These are phyloP conservation scores for Lactifluus hygrophoroides DNA, from an alignment of 768 basidiomycete genomes.

Conservation along the genomic window DNA sequence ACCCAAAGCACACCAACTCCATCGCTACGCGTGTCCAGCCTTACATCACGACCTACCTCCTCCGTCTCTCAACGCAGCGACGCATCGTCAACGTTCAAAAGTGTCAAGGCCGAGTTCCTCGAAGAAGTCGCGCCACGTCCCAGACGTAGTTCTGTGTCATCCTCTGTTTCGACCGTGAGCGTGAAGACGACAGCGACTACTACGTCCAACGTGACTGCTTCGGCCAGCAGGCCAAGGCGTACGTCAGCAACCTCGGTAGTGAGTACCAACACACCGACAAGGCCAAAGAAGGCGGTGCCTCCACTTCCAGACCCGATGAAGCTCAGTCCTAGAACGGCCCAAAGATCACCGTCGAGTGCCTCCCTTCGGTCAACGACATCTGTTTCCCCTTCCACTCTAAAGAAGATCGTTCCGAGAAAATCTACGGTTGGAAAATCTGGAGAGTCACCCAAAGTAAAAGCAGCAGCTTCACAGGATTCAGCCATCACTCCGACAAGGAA, in stretches of 20 bases:
- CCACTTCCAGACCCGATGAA: constrained; percentile 13
- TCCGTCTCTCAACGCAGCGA: constrained; percentile 29
- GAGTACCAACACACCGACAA: constrained; percentile 16
- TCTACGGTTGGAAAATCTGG: constrained; percentile 1
- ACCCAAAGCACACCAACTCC: constrained; percentile 18
- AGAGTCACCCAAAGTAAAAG: constrained; percentile 10
- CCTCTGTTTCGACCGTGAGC: constrained; percentile 27
- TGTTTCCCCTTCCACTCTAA: constrained; percentile 17
- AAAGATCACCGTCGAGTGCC: constrained; percentile 8
- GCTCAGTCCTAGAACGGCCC: constrained; percentile 1
- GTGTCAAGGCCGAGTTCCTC: constrained; percentile 33
- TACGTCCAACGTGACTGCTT: constrained; percentile 19
- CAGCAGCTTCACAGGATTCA: neutral
- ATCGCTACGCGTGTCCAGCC: constrained; percentile 16
- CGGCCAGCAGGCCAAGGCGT: constrained; percentile 9
- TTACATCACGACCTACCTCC: constrained; percentile 21
- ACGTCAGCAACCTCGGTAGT: constrained; percentile 13
- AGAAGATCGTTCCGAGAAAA: constrained; percentile 19
- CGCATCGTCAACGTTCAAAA: constrained; percentile 37
- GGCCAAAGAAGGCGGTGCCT: constrained; percentile 13
- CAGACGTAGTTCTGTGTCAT: constrained; percentile 27
- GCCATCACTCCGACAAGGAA: neutral
- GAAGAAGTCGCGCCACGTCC: constrained; percentile 29
- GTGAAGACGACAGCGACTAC: constrained; percentile 25
- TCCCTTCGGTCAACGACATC: constrained; percentile 19